A percentile compares a stretch with the other conserved stretches of the same genome.
Evolutionary conservation across 306 rosid genomes (phyloP).

Genomic region (Acacia crassicarpa): DNA sequence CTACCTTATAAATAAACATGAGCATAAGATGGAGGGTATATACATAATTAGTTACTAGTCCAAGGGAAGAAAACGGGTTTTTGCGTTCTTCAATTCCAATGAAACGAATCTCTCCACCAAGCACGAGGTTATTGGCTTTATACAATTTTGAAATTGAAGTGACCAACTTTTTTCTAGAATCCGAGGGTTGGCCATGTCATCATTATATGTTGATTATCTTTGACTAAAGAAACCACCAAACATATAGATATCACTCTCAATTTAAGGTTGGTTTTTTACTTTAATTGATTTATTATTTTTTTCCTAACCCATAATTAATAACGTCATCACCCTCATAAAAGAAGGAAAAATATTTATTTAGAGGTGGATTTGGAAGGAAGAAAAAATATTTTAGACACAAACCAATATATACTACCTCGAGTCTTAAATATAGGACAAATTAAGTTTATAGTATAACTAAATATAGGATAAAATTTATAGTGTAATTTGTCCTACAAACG

Average conservation of each 20-base stretch:
- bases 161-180: background rate
- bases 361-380: background rate
- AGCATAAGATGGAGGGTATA: too few relatives aligned
- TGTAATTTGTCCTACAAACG: too few relatives aligned
- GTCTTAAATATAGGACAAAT: too few relatives aligned
- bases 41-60: too few relatives aligned
- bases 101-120: background rate
- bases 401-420: too few relatives aligned
- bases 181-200: background rate
- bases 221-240: background rate
- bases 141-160: background rate
- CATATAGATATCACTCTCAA: background rate
- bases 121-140: background rate
- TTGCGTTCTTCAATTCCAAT: background rate
- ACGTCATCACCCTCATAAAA: background rate
- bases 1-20: too few relatives aligned
- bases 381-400: background rate
- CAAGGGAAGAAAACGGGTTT: too few relatives aligned
- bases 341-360: too few relatives aligned
- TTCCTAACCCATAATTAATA: background rate
- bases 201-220: background rate
- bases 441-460: too few relatives aligned
- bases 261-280: background rate
- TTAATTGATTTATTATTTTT: background rate
- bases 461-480: too few relatives aligned